Evolutionary conservation across 2,329 filamentous ascomycete genomes (phyloP).

Genomic region (Diaporthe longicolla): DNA sequence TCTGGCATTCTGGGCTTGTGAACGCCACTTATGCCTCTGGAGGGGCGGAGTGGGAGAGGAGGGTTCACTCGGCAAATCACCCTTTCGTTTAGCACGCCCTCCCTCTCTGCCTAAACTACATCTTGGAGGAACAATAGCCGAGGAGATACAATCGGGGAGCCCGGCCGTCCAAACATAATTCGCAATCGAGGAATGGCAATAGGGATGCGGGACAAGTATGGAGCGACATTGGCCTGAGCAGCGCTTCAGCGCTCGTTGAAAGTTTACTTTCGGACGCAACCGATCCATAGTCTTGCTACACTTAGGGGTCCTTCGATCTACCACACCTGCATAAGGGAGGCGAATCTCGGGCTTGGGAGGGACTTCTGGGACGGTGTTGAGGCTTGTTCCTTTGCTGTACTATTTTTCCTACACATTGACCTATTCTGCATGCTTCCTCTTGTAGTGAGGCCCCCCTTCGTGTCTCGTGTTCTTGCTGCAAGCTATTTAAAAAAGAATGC

Average conservation of each 20-base stretch:
- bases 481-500: neutral
- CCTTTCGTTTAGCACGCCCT: neutral
- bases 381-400: constrained; percentile 9
- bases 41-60: neutral
- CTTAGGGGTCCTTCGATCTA: constrained; percentile 21
- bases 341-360: constrained; percentile 18
- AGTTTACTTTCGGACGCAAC: constrained; percentile 26
- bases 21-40: neutral
- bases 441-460: neutral
- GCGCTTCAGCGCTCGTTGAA: neutral
- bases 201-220: neutral
- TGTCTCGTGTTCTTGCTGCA: neutral
- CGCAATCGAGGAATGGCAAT: neutral
- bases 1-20: neutral
- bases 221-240: constrained; percentile 2
- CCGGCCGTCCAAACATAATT: constrained; percentile 3
- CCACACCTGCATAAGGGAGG: constrained; percentile 5
- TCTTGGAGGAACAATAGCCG: constrained; percentile 1
- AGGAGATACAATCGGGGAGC: neutral
- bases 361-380: neutral
- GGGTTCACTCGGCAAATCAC: neutral
- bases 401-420: neutral
- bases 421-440: neutral
- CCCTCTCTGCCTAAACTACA: neutral
- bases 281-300: constrained; percentile 10